These are phyloP conservation scores for Helichrysum umbraculigerum DNA, from an alignment of 129 eudicot genomes.

Conservation along the genomic window DNA sequence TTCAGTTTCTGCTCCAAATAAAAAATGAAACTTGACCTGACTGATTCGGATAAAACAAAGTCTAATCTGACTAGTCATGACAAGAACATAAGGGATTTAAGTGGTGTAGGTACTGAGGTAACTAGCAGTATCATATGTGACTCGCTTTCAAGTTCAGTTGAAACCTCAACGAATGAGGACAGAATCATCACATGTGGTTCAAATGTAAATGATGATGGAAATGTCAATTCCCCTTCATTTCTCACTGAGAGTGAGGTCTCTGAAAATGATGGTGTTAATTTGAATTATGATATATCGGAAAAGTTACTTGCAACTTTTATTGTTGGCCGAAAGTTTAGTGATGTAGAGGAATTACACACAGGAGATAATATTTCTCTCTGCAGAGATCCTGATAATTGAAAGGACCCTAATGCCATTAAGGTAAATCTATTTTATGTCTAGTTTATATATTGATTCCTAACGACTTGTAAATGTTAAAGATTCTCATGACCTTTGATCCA, in stretches of 20 bases:
- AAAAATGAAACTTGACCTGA: conserved; percentile 26
- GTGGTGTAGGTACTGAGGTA: conserved; percentile 30
- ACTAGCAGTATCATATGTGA: conserved; percentile 7
- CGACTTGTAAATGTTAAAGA: conserved; percentile 12
- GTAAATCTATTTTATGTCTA: conserved; percentile 35
- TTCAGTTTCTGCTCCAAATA: conserved; percentile 53
- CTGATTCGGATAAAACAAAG: conserved; percentile 30
- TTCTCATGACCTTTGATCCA: conserved; percentile 37
- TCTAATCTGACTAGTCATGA: conserved; percentile 23
- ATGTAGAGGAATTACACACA: conserved; percentile 45
- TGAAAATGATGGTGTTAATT: conserved; percentile 33
- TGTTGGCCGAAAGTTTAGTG: conserved; percentile 73
- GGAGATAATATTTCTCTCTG: conserved; percentile 53
- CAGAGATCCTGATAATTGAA: conserved; percentile 75
- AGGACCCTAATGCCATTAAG: conserved; percentile 88
- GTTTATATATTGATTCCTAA: conserved; percentile 12
- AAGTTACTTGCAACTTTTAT: conserved; percentile 55
- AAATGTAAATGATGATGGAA: conserved; percentile 16
- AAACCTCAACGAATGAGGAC: conserved; percentile 22
- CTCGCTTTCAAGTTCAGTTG: conserved; percentile 32
- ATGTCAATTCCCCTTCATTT: conserved; percentile 20
- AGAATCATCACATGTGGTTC: conserved; percentile 17
- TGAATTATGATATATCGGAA: conserved; percentile 40
- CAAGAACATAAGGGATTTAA: background rate
- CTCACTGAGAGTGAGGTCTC: conserved; percentile 27